Base-by-base conservation (phyloP, 2,329 filamentous ascomycete species). In the Phaeosphaeriaceae sp. region DNA sequence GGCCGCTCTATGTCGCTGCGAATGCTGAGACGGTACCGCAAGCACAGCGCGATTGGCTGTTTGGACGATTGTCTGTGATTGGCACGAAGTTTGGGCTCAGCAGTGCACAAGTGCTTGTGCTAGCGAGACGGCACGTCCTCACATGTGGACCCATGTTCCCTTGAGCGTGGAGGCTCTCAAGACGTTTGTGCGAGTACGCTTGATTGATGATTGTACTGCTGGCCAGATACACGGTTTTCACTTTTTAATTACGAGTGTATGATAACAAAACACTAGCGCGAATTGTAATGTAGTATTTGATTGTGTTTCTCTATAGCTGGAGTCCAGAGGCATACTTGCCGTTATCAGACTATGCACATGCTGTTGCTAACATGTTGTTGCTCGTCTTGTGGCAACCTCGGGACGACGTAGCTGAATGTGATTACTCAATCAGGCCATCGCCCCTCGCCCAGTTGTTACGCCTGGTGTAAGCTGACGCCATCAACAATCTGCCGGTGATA, bases 1-100 rank as follows among this genome's bases (percentile, higher is more conserved):
- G 77, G 77, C 78, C 78, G 2, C 65, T 80, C 1, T 79, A 76
- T 49, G 76, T 79, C 17, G 72, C 73, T 7, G 69, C 73, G 9
- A 77, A 78, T 41, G 72, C 77, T 0, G 74, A 78, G 27, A 74
- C 68, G 0, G 67, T 79, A 6, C 68, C 76, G 1, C 69, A 74
- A 49, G 60, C 60, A 7, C 78, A 80, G 54, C 68, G 72, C 19
- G 67, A 74, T 33, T 80, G 78, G 78, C 57, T 80, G 2, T 62
- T 67, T 1, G 72, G 73, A 17, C 68, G 76, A 17, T 61, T 80
- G n/a, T 68, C 66, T 13, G 62, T 71, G 27, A 78, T 80, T 21
- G 77, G 76, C 0, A 71, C 60, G 0, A 68, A 66, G 57, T 80
- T 77, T 58, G 77, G 77, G 3, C 63, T 79, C 17, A 74, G 63